Percentiles rank a stretch among this genome's conserved stretches.
Conservation (phyloP, 2,329 filamentous ascomycete species). For the Sporothrix sp. region DNA sequence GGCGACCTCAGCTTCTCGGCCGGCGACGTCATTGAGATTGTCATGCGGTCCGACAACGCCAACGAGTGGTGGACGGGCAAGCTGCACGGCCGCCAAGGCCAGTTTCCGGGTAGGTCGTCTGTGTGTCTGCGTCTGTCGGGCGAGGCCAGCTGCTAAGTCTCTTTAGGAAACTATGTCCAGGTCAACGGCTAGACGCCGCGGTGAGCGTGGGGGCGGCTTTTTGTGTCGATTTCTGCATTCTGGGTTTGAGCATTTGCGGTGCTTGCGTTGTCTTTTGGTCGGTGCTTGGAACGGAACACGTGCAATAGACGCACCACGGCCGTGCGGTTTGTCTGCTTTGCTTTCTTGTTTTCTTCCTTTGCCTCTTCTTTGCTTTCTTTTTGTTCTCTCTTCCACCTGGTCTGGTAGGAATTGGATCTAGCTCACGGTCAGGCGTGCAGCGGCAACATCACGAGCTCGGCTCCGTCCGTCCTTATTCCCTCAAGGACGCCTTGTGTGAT, state of each 20-base stretch:
- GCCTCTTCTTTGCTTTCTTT: background rate
- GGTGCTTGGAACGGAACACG: too few relatives aligned
- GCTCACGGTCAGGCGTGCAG: too few relatives aligned
- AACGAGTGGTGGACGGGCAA: slow-evolving; percentile 97
- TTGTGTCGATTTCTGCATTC: background rate
- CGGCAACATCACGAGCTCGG: too few relatives aligned
- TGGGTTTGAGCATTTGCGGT: background rate
- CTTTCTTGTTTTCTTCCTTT: background rate
- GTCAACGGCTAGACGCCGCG: slow-evolving; percentile 3
- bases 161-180: slow-evolving; percentile 9
- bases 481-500: too few relatives aligned
- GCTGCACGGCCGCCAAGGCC: slow-evolving; percentile 68
- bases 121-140: background rate
- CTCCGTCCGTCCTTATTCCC: too few relatives aligned
- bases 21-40: slow-evolving; percentile 83
- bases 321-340: background rate
- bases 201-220: background rate
- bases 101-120: slow-evolving; percentile 76
- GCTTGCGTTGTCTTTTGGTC: background rate
- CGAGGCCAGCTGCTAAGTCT: background rate
- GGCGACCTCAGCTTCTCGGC: slow-evolving; percentile 85
- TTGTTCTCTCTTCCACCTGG: background rate
- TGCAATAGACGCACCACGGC: too few relatives aligned
- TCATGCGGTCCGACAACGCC: slow-evolving; percentile 71
- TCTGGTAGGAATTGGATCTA: too few relatives aligned